These are phyloP conservation scores for Trypanosoma rangeli DNA, from an alignment of 208 protist genomes.

Conservation along the genomic window DNA sequence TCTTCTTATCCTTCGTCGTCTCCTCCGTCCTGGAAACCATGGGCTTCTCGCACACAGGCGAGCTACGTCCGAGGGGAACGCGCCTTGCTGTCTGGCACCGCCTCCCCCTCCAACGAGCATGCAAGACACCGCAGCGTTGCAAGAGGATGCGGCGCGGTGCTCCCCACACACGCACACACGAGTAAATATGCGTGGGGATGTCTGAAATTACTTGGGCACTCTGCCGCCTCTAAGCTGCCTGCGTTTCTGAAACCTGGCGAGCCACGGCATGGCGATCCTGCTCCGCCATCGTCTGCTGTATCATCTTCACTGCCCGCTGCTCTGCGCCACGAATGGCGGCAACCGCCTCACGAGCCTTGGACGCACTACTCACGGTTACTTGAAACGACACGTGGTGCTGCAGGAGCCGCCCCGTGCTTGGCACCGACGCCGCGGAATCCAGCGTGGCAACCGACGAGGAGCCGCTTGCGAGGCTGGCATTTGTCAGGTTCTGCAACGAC, in stretches of 20 bases:
- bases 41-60: too few relatives aligned
- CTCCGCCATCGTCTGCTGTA: constrained; percentile 17
- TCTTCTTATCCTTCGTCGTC: background rate
- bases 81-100: too few relatives aligned
- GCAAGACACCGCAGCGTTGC: too few relatives aligned
- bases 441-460: background rate
- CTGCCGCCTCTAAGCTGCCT: background rate
- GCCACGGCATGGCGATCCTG: background rate
- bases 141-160: too few relatives aligned
- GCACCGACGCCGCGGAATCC: background rate
- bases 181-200: too few relatives aligned
- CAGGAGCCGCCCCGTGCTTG: constrained; percentile 9
- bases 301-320: constrained; percentile 23
- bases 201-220: background rate
- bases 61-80: too few relatives aligned
- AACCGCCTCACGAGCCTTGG: constrained; percentile 15
- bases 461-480: background rate
- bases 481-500: background rate
- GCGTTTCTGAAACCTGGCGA: constrained; percentile 5
- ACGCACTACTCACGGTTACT: constrained; percentile 16
- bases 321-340: constrained; percentile 16
- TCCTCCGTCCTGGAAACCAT: background rate
- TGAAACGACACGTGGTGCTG: constrained; percentile 8
- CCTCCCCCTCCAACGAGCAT: too few relatives aligned
- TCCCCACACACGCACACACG: too few relatives aligned